Evolutionary conservation across 306 rosid genomes (phyloP).

Genomic region (Acacia confusa): DNA sequence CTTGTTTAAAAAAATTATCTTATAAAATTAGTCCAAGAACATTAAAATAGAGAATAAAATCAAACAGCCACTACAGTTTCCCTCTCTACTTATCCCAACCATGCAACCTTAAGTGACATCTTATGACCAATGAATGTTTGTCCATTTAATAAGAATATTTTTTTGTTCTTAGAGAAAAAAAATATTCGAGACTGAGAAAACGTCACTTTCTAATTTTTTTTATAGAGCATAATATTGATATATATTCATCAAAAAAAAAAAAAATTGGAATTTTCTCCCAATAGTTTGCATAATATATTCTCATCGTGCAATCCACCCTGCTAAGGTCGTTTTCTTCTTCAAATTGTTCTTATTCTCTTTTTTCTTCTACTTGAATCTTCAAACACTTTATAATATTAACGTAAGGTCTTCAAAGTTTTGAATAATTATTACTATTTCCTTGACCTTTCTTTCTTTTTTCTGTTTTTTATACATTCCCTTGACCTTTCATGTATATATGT

Average conservation of each 20-base stretch:
- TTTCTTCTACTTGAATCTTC: background rate
- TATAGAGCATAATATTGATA: background rate
- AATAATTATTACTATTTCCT: background rate
- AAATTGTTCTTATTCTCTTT: background rate
- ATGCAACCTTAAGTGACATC: too few relatives aligned
- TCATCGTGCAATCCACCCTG: background rate
- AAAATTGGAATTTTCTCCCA: background rate
- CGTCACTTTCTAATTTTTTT: background rate
- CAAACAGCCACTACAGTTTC: too few relatives aligned
- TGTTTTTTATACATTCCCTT: background rate
- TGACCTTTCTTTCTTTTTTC: background rate
- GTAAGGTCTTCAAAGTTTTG: background rate
- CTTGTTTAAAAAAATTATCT: too few relatives aligned
- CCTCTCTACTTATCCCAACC: too few relatives aligned
- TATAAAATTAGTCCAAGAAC: too few relatives aligned
- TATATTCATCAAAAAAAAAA: background rate
- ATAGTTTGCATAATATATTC: background rate
- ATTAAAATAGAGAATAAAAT: too few relatives aligned
- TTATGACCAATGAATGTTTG: too few relatives aligned
- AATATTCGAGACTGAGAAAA: background rate
- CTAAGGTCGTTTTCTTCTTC: conserved; percentile 11
- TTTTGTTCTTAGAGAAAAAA: background rate
- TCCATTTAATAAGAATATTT: too few relatives aligned
- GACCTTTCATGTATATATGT: background rate
- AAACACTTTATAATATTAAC: background rate